These are phyloP conservation scores for Saitozyma sp. DNA, from an alignment of 768 basidiomycete genomes.

Conservation along the genomic window DNA sequence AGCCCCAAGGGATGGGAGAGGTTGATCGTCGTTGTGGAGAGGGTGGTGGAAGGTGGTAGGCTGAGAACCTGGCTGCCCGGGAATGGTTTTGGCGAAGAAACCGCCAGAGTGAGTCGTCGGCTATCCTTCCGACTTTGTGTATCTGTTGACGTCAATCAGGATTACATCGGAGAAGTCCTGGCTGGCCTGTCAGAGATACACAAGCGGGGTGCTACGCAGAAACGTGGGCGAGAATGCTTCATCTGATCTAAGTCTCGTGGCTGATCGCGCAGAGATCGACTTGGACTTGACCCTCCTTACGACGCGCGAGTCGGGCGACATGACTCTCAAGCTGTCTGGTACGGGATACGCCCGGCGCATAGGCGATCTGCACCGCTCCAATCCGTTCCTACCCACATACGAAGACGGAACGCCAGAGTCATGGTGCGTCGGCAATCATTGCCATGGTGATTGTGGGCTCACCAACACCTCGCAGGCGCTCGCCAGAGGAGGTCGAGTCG, in stretches of 20 bases:
- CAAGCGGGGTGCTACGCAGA: slow-evolving; percentile 29
- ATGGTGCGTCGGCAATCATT: slow-evolving; percentile 53
- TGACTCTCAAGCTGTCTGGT: slow-evolving; percentile 69
- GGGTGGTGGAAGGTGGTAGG: slow-evolving; percentile 24
- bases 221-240: slow-evolving; percentile 23
- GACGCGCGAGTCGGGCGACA: slow-evolving; percentile 55
- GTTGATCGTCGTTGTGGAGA: slow-evolving; percentile 40
- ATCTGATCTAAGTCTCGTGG: background rate
- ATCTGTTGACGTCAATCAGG: background rate
- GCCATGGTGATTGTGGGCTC: background rate
- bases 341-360: slow-evolving; percentile 71
- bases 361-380: slow-evolving; percentile 78
- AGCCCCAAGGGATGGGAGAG: slow-evolving; percentile 46
- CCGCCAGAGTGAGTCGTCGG: slow-evolving; percentile 8
- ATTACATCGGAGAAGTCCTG: slow-evolving; percentile 40
- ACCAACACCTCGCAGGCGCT: slow-evolving; percentile 59
- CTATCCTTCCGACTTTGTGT: too few species aligned
- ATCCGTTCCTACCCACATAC: slow-evolving; percentile 61
- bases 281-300: slow-evolving; percentile 37
- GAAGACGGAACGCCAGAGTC: slow-evolving; percentile 54
- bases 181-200: slow-evolving; percentile 43
- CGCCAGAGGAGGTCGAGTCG: slow-evolving; percentile 75
- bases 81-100: slow-evolving; percentile 34
- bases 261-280: slow-evolving; percentile 15
- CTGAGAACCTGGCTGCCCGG: slow-evolving; percentile 33